Base-by-base conservation (phyloP, 73 alveolate species). In the Paramecium octaurelia region DNA sequence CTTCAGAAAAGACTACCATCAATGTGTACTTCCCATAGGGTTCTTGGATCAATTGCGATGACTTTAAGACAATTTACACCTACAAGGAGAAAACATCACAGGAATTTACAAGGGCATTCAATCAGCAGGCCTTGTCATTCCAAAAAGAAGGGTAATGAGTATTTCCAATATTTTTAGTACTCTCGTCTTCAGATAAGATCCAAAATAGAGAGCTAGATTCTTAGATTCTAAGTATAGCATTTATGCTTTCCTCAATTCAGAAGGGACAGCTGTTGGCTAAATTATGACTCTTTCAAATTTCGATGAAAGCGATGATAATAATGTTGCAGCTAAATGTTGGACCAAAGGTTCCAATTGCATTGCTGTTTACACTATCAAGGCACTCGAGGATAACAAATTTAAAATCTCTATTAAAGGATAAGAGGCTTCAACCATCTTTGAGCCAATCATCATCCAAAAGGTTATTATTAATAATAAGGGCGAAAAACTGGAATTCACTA, bases 1-100 rank as follows among this genome's bases (percentile, higher is more conserved):
- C 75, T 1, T 9, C 42, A 1, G 10, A 18, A 43, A 48, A 80
- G 20, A 24, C 91, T 2, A 27, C 42, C 46, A 42, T 42, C 0
- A 46, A 34, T 44, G 91, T 80, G 4, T 80, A 80, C 18, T 80
- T 80, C 77, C 91, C 91, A 1, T 20, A 80, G 44, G 91, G 91
- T 16, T 44, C 70, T 80, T 80, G 75, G 70, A 16, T 42, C 11
- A 21, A 18, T 27, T 80, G 57, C 8, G 76, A 80, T 2, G 76
- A 48, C 46, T 46, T 42, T 16, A 36, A 31, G 48, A 42, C 88
- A 12, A 5, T 38, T 29, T 23, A 75, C 38, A 64, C 27, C 0
- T 6, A 46, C 8, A 24, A 44, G 14, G 91, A 43, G 24, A 64
- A 64, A 18, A 18, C 20, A 42, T 21, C 12, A 18, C 12, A 3